Conservation (phyloP, 352 stramenopile species). For the Pythium insidiosum region DNA sequence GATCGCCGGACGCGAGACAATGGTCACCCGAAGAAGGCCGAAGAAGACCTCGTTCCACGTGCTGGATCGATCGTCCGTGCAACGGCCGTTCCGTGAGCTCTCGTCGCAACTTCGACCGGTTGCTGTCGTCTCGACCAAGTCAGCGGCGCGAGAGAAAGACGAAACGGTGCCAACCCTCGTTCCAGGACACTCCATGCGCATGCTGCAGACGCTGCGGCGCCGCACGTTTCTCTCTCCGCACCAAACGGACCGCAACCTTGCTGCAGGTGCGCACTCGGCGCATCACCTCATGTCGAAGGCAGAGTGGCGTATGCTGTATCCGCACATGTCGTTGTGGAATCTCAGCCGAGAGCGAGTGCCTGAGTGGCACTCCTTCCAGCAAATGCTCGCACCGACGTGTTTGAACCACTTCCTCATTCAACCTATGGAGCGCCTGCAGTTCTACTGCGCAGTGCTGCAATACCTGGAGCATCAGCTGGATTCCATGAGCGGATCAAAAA, state of each 20-base stretch:
- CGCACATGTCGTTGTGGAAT: conserved; percentile 18
- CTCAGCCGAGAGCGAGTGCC: conserved; percentile 10
- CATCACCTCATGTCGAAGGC: conserved; percentile 8
- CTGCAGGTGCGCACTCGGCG: background rate
- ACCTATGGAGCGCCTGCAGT: conserved; percentile 19
- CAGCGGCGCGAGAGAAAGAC: too few species aligned
- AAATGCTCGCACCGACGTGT: conserved; percentile 12
- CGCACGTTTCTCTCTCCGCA: background rate
- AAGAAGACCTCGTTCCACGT: background rate
- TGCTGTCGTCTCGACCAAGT: background rate
- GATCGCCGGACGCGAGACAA: too few species aligned
- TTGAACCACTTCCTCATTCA: conserved; percentile 31
- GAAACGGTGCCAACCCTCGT: background rate
- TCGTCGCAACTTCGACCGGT: conserved; percentile 13
- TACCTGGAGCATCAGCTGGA: conserved; percentile 4
- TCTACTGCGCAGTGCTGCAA: conserved; percentile 12
- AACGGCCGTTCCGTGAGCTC: conserved; percentile 9
- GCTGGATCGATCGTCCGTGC: too few species aligned
- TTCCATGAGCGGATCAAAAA: too few species aligned
- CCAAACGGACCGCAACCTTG: background rate
- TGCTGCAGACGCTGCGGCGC: background rate
- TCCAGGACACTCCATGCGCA: background rate
- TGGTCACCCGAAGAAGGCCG: too few species aligned
- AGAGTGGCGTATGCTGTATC: conserved; percentile 15
- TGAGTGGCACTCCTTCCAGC: conserved; percentile 14